phyloP scores from a whole-genome alignment of 352 stramenopile species.

The Pythium phragmitis region DNA sequence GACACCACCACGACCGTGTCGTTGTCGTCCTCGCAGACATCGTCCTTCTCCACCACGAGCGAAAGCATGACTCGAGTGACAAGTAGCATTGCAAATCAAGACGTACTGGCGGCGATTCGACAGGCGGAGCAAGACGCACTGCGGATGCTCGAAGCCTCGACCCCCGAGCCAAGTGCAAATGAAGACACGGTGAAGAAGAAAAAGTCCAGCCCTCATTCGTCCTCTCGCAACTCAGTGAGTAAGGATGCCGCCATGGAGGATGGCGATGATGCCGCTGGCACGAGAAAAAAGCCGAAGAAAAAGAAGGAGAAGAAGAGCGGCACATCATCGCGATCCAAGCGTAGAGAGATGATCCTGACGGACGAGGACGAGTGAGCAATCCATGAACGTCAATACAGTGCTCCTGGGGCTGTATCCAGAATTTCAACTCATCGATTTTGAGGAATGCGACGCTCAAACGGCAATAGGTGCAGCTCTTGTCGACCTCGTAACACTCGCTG shows the following conservation, averaged over 20 bases:
- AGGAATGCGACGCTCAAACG: no score
- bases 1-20: constrained; percentile 6
- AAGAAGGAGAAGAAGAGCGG: constrained; percentile 21
- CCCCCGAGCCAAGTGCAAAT: background rate
- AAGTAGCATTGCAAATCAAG: constrained; percentile 26
- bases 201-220: constrained; percentile 10
- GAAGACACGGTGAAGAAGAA: constrained; percentile 12
- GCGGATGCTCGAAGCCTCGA: constrained; percentile 45
- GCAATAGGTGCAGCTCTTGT: no score
- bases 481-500: no score
- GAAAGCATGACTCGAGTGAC: background rate
- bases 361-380: constrained; percentile 22
- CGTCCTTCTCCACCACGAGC: constrained; percentile 18
- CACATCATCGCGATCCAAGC: constrained; percentile 17
- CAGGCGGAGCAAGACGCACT: constrained; percentile 63
- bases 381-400: background rate
- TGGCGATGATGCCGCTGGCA: background rate
- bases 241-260: background rate
- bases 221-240: background rate
- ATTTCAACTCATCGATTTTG: no score
- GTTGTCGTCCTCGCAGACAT: constrained; percentile 12
- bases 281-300: constrained; percentile 19
- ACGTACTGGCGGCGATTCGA: constrained; percentile 70
- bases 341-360: constrained; percentile 22
- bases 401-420: background rate